Evolutionary conservation across 2,329 filamentous ascomycete species (phyloP).

Genomic region (Dothiorella sarmentorum): DNA sequence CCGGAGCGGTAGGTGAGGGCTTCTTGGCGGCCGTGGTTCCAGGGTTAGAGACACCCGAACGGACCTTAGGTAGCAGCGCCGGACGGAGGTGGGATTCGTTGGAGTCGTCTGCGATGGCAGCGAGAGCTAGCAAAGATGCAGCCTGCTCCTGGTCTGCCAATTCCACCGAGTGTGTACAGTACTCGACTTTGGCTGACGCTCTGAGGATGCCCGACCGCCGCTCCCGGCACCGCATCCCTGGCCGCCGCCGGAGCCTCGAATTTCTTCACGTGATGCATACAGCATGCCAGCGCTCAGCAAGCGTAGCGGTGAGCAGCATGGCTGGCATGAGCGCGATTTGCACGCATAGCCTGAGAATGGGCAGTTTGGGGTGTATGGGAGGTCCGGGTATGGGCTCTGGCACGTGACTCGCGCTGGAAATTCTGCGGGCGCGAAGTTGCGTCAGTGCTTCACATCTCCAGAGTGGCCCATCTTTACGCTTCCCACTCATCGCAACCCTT

Average conservation of each 20-base stretch:
- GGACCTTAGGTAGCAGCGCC: too few relatives aligned
- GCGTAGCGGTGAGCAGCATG: not conserved
- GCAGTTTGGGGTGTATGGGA: not conserved
- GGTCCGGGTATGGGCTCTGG: not conserved
- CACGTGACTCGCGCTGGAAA: not conserved
- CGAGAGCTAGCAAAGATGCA: not conserved
- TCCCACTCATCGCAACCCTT: not conserved
- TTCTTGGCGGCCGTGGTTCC: constrained; percentile 3
- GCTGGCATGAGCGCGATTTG: not conserved
- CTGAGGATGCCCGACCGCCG: constrained; percentile 2
- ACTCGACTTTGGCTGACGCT: not conserved
- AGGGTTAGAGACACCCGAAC: constrained; percentile 1
- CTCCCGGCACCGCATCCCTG: constrained; percentile 9
- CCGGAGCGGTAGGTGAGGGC: not conserved
- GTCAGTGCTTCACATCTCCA: constrained; percentile 12
- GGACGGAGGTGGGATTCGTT: not conserved
- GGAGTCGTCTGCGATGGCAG: not conserved
- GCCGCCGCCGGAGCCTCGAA: not conserved
- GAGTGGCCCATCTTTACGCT: not conserved
- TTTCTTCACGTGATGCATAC: not conserved
- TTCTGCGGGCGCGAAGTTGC: not conserved
- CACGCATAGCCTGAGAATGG: not conserved
- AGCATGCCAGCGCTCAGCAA: not conserved
- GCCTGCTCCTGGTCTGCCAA: not conserved
- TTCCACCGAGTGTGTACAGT: not conserved